Percentiles rank a stretch among this genome's conserved stretches.
These are phyloP conservation scores for Globisporangium megalacanthum DNA, from an alignment of 352 stramenopile genomes.

Conservation along the genomic window DNA sequence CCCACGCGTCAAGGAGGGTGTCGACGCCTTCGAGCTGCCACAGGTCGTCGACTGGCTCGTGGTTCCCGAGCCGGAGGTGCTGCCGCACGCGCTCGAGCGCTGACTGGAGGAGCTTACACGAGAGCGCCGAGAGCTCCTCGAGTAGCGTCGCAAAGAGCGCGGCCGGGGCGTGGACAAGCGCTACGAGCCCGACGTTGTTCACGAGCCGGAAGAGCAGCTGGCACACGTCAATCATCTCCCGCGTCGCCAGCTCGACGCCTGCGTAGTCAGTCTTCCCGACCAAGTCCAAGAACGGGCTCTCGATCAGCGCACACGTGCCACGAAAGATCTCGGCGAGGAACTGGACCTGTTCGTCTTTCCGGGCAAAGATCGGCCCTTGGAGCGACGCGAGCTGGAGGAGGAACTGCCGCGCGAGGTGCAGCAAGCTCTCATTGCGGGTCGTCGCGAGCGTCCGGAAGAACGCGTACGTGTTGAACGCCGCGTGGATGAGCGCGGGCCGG, in stretches of 20 bases:
- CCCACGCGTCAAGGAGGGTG: conserved; percentile 78
- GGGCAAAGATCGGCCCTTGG: conserved; percentile 62
- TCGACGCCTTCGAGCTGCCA: conserved; percentile 82
- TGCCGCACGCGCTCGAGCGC: conserved; percentile 56
- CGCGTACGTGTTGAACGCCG: conserved; percentile 82
- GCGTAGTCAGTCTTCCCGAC: conserved; percentile 54
- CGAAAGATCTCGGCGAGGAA: conserved; percentile 70
- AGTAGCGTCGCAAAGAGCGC: conserved; percentile 56
- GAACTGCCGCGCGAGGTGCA: conserved; percentile 78
- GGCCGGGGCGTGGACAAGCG: conserved; percentile 28
- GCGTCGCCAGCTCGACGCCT: conserved; percentile 61
- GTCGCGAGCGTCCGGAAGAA: conserved; percentile 66
- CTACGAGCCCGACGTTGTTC: conserved; percentile 64
- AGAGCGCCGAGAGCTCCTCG: conserved; percentile 64
- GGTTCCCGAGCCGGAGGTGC: conserved; percentile 37
- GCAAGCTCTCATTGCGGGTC: conserved; percentile 52
- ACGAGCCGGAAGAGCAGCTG: conserved; percentile 74
- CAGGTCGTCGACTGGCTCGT: conserved; percentile 60
- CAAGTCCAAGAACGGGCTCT: conserved; percentile 73
- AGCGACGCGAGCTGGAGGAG: conserved; percentile 76
- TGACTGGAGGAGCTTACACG: conserved; percentile 63
- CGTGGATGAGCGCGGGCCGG: conserved; percentile 70
- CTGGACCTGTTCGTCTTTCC: conserved; percentile 52
- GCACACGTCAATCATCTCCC: conserved; percentile 81
- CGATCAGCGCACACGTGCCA: conserved; percentile 52